These are phyloP conservation scores for Syzygium aqueum DNA, from an alignment of 345 rosid species.

Conservation along the genomic window DNA sequence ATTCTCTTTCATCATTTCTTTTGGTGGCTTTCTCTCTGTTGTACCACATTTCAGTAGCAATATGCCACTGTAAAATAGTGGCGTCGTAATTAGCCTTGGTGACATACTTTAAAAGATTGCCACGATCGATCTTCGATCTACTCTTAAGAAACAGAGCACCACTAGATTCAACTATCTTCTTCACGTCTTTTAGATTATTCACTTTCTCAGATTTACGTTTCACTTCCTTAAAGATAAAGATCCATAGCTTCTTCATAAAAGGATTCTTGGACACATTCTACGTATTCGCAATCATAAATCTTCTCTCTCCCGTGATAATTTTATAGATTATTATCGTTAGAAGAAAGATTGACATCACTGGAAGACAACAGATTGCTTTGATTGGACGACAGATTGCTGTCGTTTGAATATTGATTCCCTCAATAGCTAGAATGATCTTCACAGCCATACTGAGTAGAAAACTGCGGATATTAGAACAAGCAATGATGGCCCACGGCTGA, in stretches of 20 bases:
- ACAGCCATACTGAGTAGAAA: too few species aligned
- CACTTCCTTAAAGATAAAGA: background rate
- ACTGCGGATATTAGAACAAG: too few species aligned
- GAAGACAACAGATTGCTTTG: too few species aligned
- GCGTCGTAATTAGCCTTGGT: rapidly evolving
- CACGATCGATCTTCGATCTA: rapidly evolving
- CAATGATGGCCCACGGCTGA: too few species aligned
- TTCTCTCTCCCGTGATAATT: too few species aligned
- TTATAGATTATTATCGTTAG: too few species aligned
- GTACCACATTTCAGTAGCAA: background rate
- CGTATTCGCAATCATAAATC: background rate
- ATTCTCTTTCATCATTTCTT: background rate
- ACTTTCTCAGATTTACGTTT: background rate
- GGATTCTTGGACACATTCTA: background rate
- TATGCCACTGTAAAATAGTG: background rate
- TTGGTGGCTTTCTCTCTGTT: background rate
- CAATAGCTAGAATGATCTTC: background rate
- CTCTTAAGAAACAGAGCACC: too few species aligned
- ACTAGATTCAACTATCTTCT: background rate
- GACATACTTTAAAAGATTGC: background rate
- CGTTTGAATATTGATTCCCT: too few species aligned
- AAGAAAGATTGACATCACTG: too few species aligned
- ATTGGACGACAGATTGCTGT: too few species aligned
- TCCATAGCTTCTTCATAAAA: background rate
- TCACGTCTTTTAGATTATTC: rapidly evolving